phyloP scores from a whole-genome alignment of 2,329 filamentous ascomycete genomes.

The Ophiocordyceps camponoti-floridani region DNA sequence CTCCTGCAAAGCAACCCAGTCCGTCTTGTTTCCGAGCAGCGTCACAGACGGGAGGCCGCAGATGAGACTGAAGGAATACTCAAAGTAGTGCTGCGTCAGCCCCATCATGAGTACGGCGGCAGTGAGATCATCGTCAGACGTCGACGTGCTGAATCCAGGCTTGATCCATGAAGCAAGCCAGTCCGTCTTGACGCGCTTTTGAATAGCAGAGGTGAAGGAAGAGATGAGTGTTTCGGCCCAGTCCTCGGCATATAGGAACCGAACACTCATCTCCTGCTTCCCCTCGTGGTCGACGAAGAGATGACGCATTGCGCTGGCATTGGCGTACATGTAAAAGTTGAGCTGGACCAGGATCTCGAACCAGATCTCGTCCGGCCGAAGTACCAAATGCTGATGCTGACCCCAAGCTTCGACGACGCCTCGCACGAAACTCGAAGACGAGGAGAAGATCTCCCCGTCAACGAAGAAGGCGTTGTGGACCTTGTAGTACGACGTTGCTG shows the following conservation, averaged over 20 bases:
- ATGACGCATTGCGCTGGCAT: conserved; percentile 26
- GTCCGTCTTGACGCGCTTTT: conserved; percentile 13
- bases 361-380: conserved; percentile 37
- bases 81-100: conserved; percentile 17
- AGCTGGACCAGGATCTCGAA: conserved; percentile 33
- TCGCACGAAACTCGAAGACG: conserved; percentile 22
- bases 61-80: conserved; percentile 10
- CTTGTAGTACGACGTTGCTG: not conserved
- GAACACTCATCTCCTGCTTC: not conserved
- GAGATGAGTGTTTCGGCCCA: too few species aligned
- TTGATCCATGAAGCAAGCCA: conserved; percentile 23
- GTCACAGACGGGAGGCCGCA: conserved; percentile 25
- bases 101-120: conserved; percentile 27
- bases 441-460: conserved; percentile 7
- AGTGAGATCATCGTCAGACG: conserved; percentile 17
- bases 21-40: conserved; percentile 17
- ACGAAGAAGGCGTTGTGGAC: not conserved
- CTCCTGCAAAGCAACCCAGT: conserved; percentile 20
- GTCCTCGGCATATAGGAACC: not conserved
- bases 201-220: not conserved
- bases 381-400: conserved; percentile 26
- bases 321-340: conserved; percentile 26
- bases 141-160: conserved; percentile 23
- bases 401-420: conserved; percentile 28
- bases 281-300: not conserved